phyloP scores from a whole-genome alignment of 176 grass and related monocot genomes.

The Aegilops bicornis region DNA sequence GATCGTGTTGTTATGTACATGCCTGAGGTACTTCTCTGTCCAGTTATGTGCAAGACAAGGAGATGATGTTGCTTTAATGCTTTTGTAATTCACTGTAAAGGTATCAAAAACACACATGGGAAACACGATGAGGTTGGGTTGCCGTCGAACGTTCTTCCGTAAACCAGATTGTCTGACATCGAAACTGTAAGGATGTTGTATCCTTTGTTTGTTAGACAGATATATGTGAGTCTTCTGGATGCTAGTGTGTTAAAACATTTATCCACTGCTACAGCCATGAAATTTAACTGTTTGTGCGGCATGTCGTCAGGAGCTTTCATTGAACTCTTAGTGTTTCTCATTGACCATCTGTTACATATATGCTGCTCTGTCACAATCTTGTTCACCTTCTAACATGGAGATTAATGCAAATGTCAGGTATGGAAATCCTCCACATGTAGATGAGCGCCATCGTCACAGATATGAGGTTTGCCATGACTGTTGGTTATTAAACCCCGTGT shows the following conservation, averaged over 20 bases:
- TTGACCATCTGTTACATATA: background rate
- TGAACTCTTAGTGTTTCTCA: background rate
- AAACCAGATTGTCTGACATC: constrained; percentile 69
- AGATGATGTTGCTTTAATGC: background rate
- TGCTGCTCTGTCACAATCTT: background rate
- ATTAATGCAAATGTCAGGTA: constrained; percentile 62
- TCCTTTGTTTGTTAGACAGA: constrained; percentile 7
- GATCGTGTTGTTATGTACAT: constrained; percentile 82
- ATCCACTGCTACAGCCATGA: background rate
- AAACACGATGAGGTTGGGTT: constrained; percentile 94
- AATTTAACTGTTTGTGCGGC: background rate
- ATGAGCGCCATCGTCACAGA: constrained; percentile 97
- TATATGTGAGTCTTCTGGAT: background rate
- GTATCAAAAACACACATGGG: constrained; percentile 99
- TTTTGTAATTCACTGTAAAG: constrained; percentile 35
- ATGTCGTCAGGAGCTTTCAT: constrained; percentile 17
- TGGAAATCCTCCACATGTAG: constrained; percentile 61
- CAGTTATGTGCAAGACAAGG: constrained; percentile 9
- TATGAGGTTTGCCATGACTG: constrained; percentile 68
- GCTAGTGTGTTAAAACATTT: background rate
- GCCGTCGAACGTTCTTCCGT: constrained; percentile 70
- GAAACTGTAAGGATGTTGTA: constrained; percentile 56
- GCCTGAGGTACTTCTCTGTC: constrained; percentile 73
- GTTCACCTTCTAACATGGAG: constrained; percentile 23
- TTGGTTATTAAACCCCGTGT: constrained; percentile 2